A percentile compares a stretch with the other conserved stretches of the same genome.
These are phyloP conservation scores for Pseudozyma pruni DNA, from an alignment of 1,284 basidiomycete genomes.

Conservation along the genomic window DNA sequence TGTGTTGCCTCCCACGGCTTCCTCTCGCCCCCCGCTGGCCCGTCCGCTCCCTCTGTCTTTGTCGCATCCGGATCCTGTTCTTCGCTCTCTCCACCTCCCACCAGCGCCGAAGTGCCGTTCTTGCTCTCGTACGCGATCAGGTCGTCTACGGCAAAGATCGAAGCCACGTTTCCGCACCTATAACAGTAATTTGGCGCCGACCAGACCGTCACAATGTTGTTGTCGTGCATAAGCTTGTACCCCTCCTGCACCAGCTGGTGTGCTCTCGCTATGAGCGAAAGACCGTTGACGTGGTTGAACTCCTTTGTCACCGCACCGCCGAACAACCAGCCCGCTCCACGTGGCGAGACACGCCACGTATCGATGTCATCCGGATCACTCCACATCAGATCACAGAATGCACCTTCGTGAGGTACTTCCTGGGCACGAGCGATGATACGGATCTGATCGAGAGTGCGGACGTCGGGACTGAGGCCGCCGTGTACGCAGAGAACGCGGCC, in stretches of 20 bases:
- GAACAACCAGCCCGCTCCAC: constrained; percentile 98
- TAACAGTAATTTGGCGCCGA: constrained; percentile 98
- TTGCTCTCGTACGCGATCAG: constrained; percentile 46
- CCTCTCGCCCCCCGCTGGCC: background rate
- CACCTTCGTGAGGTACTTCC: constrained; percentile 99
- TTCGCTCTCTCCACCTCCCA: constrained; percentile 77
- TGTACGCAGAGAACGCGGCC: constrained; percentile 99
- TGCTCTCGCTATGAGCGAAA: constrained; percentile 96
- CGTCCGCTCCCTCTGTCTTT: constrained; percentile 2
- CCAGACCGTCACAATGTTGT: constrained; percentile 97
- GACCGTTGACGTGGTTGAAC: constrained; percentile 87
- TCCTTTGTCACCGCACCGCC: constrained; percentile 97
- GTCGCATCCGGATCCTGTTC: constrained; percentile 41
- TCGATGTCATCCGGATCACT: constrained; percentile 99
- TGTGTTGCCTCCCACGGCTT: constrained; percentile 40
- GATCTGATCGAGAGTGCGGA: constrained; percentile 99
- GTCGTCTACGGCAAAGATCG: constrained; percentile 86
- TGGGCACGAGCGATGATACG: constrained; percentile 91
- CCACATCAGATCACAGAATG: constrained; percentile 97
- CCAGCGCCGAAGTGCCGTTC: constrained; percentile 72
- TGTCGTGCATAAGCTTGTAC: constrained; percentile 92
- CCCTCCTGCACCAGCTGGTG: constrained; percentile 99
- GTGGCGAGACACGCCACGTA: constrained; percentile 97
- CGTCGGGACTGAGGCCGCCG: constrained; percentile 94
- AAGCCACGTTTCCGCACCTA: constrained; percentile 96